Evolutionary conservation across 139 green algal species (phyloP).

Genomic region (Chlamydomonas schloesseri): DNA sequence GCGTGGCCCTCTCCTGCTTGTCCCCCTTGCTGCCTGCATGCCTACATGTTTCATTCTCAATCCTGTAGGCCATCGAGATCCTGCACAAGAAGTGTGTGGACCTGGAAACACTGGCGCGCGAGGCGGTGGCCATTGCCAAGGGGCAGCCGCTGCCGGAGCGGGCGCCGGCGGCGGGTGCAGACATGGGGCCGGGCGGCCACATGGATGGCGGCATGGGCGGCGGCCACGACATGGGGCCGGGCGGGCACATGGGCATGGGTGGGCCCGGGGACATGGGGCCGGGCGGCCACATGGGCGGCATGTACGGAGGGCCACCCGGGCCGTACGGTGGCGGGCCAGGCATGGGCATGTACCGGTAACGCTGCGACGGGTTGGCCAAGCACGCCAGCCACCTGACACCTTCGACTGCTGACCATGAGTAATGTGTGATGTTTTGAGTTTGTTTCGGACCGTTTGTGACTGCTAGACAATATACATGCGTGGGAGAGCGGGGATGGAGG

Average conservation of each 20-base stretch:
- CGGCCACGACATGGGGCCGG: background rate
- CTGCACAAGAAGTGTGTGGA: conserved; percentile 34
- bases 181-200: background rate
- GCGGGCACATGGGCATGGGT: background rate
- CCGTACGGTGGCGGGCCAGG: background rate
- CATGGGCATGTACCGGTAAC: too few species aligned
- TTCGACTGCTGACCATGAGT: too few species aligned
- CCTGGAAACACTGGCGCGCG: conserved; percentile 1
- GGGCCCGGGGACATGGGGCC: background rate
- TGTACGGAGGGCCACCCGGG: too few species aligned
- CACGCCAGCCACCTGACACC: too few species aligned
- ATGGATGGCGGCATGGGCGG: conserved; percentile 7
- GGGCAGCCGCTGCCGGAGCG: background rate
- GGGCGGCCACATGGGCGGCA: background rate
- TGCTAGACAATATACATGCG: too few species aligned
- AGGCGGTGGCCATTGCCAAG: background rate
- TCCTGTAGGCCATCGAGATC: conserved; percentile 1
- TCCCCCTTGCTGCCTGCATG: too few species aligned
- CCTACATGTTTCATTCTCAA: too few species aligned
- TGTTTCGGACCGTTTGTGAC: too few species aligned
- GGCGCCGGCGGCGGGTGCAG: background rate
- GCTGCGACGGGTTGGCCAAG: too few species aligned
- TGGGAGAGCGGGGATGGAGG: too few species aligned
- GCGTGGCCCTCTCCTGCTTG: background rate
- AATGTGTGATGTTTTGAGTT: too few species aligned